Base-by-base conservation (phyloP, 371 early-diverging fungal genomes). In the Actinomucor elegans region DNA sequence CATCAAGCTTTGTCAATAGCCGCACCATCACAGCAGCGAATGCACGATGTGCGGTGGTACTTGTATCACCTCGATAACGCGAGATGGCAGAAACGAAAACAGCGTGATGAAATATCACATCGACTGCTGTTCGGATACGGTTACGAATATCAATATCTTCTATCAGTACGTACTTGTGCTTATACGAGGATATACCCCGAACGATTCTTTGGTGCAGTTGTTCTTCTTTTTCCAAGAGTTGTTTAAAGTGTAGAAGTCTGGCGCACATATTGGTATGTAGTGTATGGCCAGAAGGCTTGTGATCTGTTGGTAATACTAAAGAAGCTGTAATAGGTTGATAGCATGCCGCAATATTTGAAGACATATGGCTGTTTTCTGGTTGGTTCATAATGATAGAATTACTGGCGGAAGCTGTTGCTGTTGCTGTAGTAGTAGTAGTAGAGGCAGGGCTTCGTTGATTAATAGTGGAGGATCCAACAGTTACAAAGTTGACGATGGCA, bases 91-190 rank as follows among this genome's bases (percentile, higher is more conserved):
- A 60, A 26, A 75, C 69, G 55, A 75, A 75, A 10, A 75, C 72
- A 33, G 70, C 67, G 26, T 75, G 76, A 45, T 75, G 76, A 51
- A 75, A 75, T 14, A 75, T 58, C 5, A 71, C 61, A 52, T 71
- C 76, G 20, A 75, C 76, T 0, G 76, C 62, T 1, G 66, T 61
- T 11, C 76, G 59, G 27, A 75, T 69, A 12, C 76, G 66, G 36
- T 75, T 75, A 11, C 76, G 67, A 11, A 69, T 71, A 38, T 75
- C 76, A 49, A 75, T 75, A 32, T 75, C 72, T 57, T 75, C 72
- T 47, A 75, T 69, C 36, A 75, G 50, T 7, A 75, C 76, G 40
- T 69, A 75, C 29, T 71, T 66, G 48, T 75, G 76, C 36, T 69
- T 71, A 49, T 75, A 71, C 6, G 76, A 75, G 5, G 66, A 44